phyloP scores from a whole-genome alignment of 176 grass and related monocot genomes.

The Triticum turgidum region DNA sequence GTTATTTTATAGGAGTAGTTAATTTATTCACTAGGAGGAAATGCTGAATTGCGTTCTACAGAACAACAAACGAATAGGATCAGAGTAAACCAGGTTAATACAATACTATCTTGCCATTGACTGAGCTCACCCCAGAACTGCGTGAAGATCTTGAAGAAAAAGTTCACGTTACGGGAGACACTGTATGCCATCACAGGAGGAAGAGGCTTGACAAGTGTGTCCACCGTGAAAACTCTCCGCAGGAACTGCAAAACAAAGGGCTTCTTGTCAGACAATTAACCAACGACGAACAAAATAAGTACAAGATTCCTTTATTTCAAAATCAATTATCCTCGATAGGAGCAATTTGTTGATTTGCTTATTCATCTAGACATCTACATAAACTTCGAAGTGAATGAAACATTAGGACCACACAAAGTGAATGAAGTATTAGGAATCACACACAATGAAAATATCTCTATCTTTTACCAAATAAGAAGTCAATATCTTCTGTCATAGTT shows the following conservation, averaged over 20 bases:
- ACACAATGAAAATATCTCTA: neutral
- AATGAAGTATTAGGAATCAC: neutral
- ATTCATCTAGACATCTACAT: neutral
- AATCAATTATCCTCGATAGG: neutral
- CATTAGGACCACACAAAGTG: neutral
- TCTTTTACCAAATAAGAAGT: neutral
- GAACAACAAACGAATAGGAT: neutral
- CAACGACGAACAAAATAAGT: neutral
- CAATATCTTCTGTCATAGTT: neutral
- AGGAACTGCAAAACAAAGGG: constrained; percentile 70
- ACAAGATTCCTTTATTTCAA: neutral
- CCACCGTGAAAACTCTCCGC: constrained; percentile 78
- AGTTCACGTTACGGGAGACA: constrained; percentile 77
- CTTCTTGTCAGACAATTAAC: constrained; percentile 30
- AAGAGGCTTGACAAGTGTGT: constrained; percentile 94
- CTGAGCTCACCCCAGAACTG: constrained; percentile 87
- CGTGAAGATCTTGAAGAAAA: constrained; percentile 92
- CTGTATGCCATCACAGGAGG: constrained; percentile 93
- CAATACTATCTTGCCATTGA: constrained; percentile 33
- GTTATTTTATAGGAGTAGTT: neutral
- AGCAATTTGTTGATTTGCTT: neutral
- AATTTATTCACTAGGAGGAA: neutral
- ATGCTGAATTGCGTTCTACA: neutral
- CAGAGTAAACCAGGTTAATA: neutral
- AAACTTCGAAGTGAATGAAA: neutral